Evolutionary conservation across 192 early-diverging fungal genomes (phyloP).

Genomic region (Obelidium mucronatum): DNA sequence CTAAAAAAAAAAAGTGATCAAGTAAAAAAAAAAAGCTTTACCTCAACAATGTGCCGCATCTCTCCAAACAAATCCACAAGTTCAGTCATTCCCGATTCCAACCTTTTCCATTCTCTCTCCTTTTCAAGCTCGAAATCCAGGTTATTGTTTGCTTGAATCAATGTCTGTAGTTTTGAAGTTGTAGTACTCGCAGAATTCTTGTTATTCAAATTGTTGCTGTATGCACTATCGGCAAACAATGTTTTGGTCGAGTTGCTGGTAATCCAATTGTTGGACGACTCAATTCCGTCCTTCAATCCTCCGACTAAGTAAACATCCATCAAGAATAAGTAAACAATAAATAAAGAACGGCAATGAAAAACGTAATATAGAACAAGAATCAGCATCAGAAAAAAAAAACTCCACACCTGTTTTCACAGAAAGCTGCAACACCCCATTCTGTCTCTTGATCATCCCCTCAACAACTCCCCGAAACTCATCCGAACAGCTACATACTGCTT

Average conservation of each 20-base stretch:
- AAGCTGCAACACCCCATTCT: neutral
- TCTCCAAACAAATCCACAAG: conserved; percentile 22
- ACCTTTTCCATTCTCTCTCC: conserved; percentile 14
- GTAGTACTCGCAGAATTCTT: too few species aligned
- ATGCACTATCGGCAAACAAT: neutral
- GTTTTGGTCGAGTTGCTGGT: neutral
- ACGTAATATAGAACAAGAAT: too few species aligned
- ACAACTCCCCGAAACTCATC: neutral
- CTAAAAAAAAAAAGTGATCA: neutral
- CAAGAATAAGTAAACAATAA: too few species aligned
- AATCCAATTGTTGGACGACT: too few species aligned
- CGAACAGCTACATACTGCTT: neutral
- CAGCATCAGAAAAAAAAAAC: too few species aligned
- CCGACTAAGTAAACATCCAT: too few species aligned
- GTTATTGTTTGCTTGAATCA: neutral
- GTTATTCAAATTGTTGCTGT: too few species aligned
- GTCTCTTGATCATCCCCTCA: neutral
- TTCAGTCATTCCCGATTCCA: conserved; percentile 21
- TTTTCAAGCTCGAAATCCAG: conserved; percentile 2
- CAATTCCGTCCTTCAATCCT: too few species aligned
- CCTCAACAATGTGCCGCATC: conserved; percentile 16
- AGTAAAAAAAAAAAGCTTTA: neutral
- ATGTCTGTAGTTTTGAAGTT: neutral
- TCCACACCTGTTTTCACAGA: neutral
- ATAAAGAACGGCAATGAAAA: too few species aligned